A percentile compares a stretch with the other conserved stretches of the same genome.
phyloP scores from a whole-genome alignment of 805 yeast genomes.

The Saccharomycopsis sp. region DNA sequence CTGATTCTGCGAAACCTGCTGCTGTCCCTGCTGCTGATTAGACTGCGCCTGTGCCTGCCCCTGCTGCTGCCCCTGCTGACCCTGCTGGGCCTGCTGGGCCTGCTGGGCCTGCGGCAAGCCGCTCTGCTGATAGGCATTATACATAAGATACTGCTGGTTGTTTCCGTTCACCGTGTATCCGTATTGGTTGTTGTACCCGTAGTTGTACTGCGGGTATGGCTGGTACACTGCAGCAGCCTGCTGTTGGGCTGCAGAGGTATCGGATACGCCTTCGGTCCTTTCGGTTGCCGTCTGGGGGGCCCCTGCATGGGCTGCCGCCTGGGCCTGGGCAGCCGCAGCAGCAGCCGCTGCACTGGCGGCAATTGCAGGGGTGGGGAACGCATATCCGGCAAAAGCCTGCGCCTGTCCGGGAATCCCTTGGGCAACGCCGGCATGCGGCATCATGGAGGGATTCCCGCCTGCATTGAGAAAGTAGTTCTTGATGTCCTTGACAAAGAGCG shows the following conservation, averaged over 20 bases:
- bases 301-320: constrained; percentile 1
- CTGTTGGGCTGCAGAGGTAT: constrained; percentile 2
- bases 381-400: constrained; percentile 2
- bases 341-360: constrained; percentile 7
- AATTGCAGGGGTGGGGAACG: neutral
- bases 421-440: constrained; percentile 6
- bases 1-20: neutral
- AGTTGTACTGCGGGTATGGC: constrained; percentile 13
- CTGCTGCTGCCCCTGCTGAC: neutral
- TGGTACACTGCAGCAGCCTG: constrained; percentile 6
- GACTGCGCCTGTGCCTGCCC: neutral
- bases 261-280: constrained; percentile 1
- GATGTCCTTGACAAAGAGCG: constrained; percentile 68
- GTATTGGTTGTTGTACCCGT: constrained; percentile 4
- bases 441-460: constrained; percentile 8
- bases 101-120: neutral
- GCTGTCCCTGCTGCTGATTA: neutral
- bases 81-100: neutral
- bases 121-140: constrained; percentile 5
- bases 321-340: neutral
- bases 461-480: constrained; percentile 28
- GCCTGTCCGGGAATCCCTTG: constrained; percentile 1
- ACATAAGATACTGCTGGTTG: constrained; percentile 14
- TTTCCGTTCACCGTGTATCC: constrained; percentile 5
- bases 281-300: constrained; percentile 1